Conservation (phyloP, 1,139 yeast species). For the Nadsonia starkeyi-henricii region DNA sequence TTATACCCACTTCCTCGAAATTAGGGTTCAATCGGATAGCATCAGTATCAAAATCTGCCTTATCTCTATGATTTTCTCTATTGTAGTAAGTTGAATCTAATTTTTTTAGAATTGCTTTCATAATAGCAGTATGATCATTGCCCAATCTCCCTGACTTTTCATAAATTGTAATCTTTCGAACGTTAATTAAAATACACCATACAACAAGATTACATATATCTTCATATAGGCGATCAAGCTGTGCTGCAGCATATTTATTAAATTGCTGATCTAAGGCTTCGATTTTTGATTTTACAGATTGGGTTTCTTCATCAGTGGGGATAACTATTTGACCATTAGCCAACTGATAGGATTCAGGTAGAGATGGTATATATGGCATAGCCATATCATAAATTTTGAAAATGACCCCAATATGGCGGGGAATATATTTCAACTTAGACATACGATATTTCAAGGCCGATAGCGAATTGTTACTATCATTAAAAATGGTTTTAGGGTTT, state of each 20-base stretch:
- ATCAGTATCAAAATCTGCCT: no score
- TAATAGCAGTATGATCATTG: slow-evolving; percentile 7
- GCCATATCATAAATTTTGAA: slow-evolving; percentile 5
- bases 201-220: slow-evolving; percentile 14
- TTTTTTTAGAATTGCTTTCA: slow-evolving; percentile 6
- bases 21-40: no score
- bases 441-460: slow-evolving; percentile 1
- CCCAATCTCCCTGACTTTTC: slow-evolving; percentile 13
- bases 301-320: slow-evolving; percentile 10
- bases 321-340: slow-evolving; percentile 10
- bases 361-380: not conserved
- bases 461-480: not conserved
- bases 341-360: slow-evolving; percentile 9
- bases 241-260: slow-evolving; percentile 8
- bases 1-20: no score
- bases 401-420: slow-evolving; percentile 13
- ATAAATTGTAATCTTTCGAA: slow-evolving; percentile 13
- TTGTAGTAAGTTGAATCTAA: not conserved
- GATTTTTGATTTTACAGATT: slow-evolving; percentile 6
- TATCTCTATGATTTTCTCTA: no score
- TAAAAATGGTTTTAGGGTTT: not conserved
- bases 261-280: slow-evolving; percentile 7
- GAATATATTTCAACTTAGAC: slow-evolving; percentile 5
- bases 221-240: slow-evolving; percentile 11
- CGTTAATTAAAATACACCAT: slow-evolving; percentile 10